Evolutionary conservation across 2,329 filamentous ascomycete genomes (phyloP).

Genomic region (Monilinia fructigena): DNA sequence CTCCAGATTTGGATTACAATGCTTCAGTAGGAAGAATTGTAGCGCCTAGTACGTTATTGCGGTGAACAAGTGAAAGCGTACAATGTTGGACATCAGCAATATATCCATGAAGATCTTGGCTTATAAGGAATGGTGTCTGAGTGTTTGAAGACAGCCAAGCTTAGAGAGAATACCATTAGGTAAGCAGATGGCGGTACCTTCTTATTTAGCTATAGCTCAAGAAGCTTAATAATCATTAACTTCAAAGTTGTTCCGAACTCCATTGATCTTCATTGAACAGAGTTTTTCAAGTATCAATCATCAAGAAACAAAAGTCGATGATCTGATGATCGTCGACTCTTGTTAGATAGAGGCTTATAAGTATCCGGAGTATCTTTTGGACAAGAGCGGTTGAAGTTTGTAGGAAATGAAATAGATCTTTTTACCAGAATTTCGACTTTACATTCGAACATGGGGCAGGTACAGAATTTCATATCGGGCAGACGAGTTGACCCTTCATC

Average conservation of each 20-base stretch:
- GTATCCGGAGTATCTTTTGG: background rate
- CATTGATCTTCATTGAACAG: background rate
- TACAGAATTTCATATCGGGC: slow-evolving; percentile 36
- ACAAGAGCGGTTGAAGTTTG: background rate
- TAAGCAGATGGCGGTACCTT: background rate
- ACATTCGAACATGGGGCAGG: slow-evolving; percentile 24
- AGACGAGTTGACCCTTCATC: slow-evolving; percentile 25
- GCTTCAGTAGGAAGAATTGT: background rate
- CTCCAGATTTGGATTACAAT: background rate
- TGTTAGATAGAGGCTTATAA: background rate
- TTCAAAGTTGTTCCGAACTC: slow-evolving; percentile 5
- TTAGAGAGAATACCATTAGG: background rate
- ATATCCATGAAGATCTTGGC: background rate
- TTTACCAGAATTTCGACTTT: background rate
- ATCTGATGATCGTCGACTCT: background rate
- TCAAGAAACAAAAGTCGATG: no score
- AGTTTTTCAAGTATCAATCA: no score
- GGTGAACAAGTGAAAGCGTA: background rate
- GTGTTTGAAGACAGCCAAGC: background rate
- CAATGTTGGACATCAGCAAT: background rate
- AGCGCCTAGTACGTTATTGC: background rate
- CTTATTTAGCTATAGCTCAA: background rate
- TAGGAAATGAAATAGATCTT: background rate
- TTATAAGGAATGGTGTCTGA: background rate
- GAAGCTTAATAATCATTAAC: background rate